A percentile compares a stretch with the other conserved stretches of the same genome.
Evolutionary conservation across 371 early-diverging fungal species (phyloP).

Genomic region (Entomophthora muscae): DNA sequence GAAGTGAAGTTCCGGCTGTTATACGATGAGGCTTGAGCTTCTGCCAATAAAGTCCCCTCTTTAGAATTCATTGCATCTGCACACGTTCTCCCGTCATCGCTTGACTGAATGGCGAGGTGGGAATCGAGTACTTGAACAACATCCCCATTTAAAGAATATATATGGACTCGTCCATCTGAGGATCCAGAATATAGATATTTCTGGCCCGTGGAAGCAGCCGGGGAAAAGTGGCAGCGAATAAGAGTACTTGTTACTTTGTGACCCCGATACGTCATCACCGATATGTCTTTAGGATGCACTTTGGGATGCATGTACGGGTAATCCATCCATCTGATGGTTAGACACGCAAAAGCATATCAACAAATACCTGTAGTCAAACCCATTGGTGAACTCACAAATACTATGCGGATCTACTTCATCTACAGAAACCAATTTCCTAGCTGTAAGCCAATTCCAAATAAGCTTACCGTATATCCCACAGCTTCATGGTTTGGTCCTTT

Average conservation of each 20-base stretch:
- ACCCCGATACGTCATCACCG: constrained; percentile 32
- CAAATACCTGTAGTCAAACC: constrained; percentile 20
- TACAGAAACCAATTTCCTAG: constrained; percentile 12
- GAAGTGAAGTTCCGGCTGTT: not conserved
- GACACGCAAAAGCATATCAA: not conserved
- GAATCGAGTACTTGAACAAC: constrained; percentile 15
- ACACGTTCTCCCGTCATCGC: constrained; percentile 5
- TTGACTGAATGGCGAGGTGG: constrained; percentile 10
- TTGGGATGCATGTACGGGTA: constrained; percentile 10
- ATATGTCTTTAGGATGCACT: constrained; percentile 26
- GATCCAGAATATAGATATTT: constrained; percentile 29
- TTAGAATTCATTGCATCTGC: not conserved
- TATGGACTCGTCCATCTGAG: constrained; percentile 29
- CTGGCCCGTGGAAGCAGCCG: constrained; percentile 27
- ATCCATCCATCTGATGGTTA: constrained; percentile 3
- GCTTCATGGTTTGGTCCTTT: constrained; percentile 34
- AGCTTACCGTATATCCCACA: constrained; percentile 39
- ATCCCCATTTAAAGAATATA: constrained; percentile 20
- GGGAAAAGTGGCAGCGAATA: constrained; percentile 49
- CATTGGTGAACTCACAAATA: not conserved
- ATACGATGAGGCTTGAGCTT: not conserved
- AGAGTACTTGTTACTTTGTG: constrained; percentile 35
- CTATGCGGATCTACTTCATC: not conserved
- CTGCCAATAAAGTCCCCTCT: not conserved
- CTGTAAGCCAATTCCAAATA: not conserved